Percentiles rank a stretch among this genome's conserved stretches.
phyloP scores from a whole-genome alignment of 106 monocot species.

The Phalaenopsis equestris region DNA sequence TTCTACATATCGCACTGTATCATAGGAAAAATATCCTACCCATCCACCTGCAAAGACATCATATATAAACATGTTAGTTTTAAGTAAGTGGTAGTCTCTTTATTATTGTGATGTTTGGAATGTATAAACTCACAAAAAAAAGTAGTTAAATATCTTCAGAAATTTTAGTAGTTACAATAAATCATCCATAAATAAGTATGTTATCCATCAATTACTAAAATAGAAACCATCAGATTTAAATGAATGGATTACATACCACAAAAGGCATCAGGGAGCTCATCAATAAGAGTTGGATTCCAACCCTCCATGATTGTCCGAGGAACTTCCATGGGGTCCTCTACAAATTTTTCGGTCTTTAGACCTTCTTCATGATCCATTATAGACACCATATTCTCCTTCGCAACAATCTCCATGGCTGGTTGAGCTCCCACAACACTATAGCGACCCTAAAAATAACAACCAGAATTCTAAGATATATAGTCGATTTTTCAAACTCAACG shows the following conservation, averaged over 20 bases:
- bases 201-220: neutral
- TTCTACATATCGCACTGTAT: slow-evolving; percentile 75
- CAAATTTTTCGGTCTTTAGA: slow-evolving; percentile 34
- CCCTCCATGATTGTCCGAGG: slow-evolving; percentile 63
- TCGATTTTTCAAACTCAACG: neutral
- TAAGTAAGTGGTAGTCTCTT: neutral
- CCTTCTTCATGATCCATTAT: slow-evolving; percentile 78
- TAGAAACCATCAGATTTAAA: neutral
- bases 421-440: slow-evolving; percentile 87
- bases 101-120: neutral
- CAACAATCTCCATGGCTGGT: slow-evolving; percentile 84
- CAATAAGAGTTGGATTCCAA: slow-evolving; percentile 54
- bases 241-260: slow-evolving; percentile 34
- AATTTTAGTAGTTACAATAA: neutral
- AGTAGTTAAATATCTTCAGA: neutral
- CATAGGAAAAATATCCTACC: slow-evolving; percentile 90
- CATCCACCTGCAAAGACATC: slow-evolving; percentile 58
- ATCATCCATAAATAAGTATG: neutral
- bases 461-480: neutral
- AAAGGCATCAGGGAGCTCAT: slow-evolving; percentile 73
- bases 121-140: neutral
- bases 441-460: slow-evolving; percentile 39
- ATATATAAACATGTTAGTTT: neutral
- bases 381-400: slow-evolving; percentile 69
- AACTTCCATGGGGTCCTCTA: slow-evolving; percentile 71